Base-by-base conservation (phyloP, 2,329 filamentous ascomycete species). In the Curvularia spicifera region DNA sequence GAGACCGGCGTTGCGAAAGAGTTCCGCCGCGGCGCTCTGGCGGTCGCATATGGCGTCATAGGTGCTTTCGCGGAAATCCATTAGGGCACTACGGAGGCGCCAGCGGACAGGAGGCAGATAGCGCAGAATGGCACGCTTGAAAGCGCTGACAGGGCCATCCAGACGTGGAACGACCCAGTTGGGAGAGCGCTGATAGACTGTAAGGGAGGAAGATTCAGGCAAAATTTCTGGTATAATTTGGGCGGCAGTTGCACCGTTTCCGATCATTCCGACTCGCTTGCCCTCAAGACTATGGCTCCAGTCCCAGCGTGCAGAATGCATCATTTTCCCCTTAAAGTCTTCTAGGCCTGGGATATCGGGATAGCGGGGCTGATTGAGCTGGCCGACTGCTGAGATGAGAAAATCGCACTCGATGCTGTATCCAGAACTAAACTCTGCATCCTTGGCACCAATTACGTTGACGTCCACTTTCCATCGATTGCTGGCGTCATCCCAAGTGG, bases 301-400 rank as follows among this genome's bases (percentile, higher is more conserved):
- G 59, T 87, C 84, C 84, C 85, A 87, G n/a, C 84, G 71, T 4
- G 84, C 83, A 2, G 81, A 83, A 60, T 87, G 85, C 78, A 83
- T 85, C 54, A 80, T 74, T 71, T 84, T 85, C 2, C 84, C 83
- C 40, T 79, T 71, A 56, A 84, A 85, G 5, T 75, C 71, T 0
- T 80, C 72, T 9, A 84, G 53, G 0, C 83, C 83, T 8, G 79
- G 72, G 12, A 85, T 83, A 0, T 78, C 68, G 0, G 83, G 83
- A 61, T 79, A 81, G 6, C 76, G 73, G 0, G 85, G 85, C 31
- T 80, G 72, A 63, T 87, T 87, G 35, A 87, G 71, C 64, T 87
- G 84, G 0, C 86, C 85, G 29, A 87, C 84, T 1, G 82, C 85
- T 9, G 82, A 85, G 20, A 87, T 78, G 10, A 87, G 71, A 58